Base-by-base conservation (phyloP, 805 yeast genomes). In the Candida saitoana region DNA sequence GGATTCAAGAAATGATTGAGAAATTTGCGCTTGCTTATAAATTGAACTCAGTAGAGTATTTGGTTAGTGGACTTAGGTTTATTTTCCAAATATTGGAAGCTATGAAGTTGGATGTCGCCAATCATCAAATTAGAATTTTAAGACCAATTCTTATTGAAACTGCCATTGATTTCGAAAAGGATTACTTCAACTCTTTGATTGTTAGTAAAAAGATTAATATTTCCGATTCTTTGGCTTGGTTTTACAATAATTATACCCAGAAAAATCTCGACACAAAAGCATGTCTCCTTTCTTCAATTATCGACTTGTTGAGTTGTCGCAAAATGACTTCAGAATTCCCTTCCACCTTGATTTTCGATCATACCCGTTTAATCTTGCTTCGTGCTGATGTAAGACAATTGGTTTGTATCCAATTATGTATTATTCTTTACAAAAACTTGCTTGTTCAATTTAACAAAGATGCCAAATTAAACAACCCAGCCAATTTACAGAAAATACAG, bases 71-170 rank as follows among this genome's bases (percentile, higher is more conserved):
- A 1, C 66, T 91, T 40, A 74, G 89, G 42, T 76, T 82, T 60
- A 74, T 87, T 6, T 87, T 90, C 57, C 82, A 85, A 45, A 84
- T 91, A 44, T 69, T 91, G 48, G 97, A 90, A 61, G 91, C 95
- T 8, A 89, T 90, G 95, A 91, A 90, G 60, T 71, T 90, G 47
- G 97, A 91, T 56, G 93, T 89, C 42, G 96, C 97, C 12, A 90
- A 90, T 63, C 96, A 90, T 58, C 96, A 90, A 64, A 87, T 91
- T 41, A 74, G 96, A 50, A 79, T 87, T 16, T 68, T 89, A 41
- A 74, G 96, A 54, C 95, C 96, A 2, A 83, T 84, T 2, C 70
- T 91, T 37, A 79, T 88, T 44, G 89, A 87, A 53, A 86, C 93
- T 27, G 93, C 96, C 2, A 84, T 85, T 9, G 90, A 85, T 45